These are phyloP conservation scores for Lenzites betulinus DNA, from an alignment of 768 basidiomycete species.

Conservation along the genomic window DNA sequence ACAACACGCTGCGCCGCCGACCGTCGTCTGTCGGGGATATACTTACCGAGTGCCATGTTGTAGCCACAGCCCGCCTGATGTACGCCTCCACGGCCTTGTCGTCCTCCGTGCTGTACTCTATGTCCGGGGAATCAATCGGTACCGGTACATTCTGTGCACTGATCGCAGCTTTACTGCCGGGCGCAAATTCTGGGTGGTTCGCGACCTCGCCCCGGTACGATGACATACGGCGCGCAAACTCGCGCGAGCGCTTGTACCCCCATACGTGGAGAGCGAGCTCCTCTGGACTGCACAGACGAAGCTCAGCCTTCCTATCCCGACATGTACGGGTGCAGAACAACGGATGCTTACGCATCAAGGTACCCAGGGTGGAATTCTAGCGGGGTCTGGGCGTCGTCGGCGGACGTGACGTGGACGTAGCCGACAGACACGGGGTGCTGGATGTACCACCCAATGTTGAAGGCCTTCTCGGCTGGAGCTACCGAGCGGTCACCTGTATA, in stretches of 20 bases:
- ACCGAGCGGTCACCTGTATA: constrained; percentile 25
- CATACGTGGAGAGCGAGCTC: constrained; percentile 47
- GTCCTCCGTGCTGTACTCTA: constrained; percentile 38
- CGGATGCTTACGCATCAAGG: constrained; percentile 40
- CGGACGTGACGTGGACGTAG: constrained; percentile 48
- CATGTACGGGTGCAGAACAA: constrained; percentile 16
- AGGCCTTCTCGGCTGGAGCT: constrained; percentile 29
- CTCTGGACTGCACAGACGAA: constrained; percentile 23
- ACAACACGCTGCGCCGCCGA: neutral
- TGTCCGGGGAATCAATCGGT: constrained; percentile 31
- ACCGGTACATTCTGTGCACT: constrained; percentile 24
- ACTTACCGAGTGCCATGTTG: constrained; percentile 38
- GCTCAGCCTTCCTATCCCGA: neutral
- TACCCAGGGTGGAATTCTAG: constrained; percentile 49
- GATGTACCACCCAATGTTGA: constrained; percentile 34
- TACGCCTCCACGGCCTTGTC: constrained; percentile 37
- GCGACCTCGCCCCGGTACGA: constrained; percentile 38
- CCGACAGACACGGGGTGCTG: constrained; percentile 51
- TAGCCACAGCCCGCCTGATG: constrained; percentile 28
- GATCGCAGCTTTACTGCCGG: constrained; percentile 28
- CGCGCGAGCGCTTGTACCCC: constrained; percentile 57
- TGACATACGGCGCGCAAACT: constrained; percentile 56
- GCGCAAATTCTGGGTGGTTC: constrained; percentile 35
- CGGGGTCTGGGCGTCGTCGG: constrained; percentile 42
- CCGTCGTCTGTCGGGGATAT: neutral